A percentile compares a stretch with the other conserved stretches of the same genome.
Conservation (phyloP, 202 grass and related monocot genomes). For the Panicum virgatum region DNA sequence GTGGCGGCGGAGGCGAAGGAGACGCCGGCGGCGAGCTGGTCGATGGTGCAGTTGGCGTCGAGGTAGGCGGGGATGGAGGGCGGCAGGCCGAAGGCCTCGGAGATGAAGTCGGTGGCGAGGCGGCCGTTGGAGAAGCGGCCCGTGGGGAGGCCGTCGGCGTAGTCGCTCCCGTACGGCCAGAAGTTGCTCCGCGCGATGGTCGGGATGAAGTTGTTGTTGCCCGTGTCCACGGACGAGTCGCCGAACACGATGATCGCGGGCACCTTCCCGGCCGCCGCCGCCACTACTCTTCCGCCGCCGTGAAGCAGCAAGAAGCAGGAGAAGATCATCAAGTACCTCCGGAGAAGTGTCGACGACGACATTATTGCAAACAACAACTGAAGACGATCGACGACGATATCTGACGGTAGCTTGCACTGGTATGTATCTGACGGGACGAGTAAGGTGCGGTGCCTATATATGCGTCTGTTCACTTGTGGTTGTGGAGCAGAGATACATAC, state of each 20-base stretch:
- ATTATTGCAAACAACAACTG: no score
- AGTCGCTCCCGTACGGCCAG: conserved; percentile 64
- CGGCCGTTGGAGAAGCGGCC: conserved; percentile 82
- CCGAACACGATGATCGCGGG: conserved; percentile 83
- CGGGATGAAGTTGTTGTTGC: conserved; percentile 78
- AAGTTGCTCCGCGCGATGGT: conserved; percentile 74
- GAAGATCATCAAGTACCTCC: not conserved
- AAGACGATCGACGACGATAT: no score
- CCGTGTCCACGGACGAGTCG: conserved; percentile 81
- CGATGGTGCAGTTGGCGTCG: conserved; percentile 52
- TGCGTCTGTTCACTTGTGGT: no score
- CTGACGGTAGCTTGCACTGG: not conserved
- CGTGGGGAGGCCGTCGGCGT: conserved; percentile 45
- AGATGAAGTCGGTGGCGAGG: conserved; percentile 72
- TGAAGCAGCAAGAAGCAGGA: not conserved
- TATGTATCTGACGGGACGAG: not conserved
- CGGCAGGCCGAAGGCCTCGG: conserved; percentile 71
- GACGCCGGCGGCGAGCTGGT: conserved; percentile 66
- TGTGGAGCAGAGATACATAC: not conserved
- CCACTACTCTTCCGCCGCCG: not conserved
- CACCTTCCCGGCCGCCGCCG: conserved; percentile 29
- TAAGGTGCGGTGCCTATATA: not conserved
- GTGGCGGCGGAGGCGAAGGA: conserved; percentile 82
- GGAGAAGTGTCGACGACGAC: no score
- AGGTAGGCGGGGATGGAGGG: conserved; percentile 77